Evolutionary conservation across 2,329 filamentous ascomycete species (phyloP).

Genomic region (Bisporella sp.): DNA sequence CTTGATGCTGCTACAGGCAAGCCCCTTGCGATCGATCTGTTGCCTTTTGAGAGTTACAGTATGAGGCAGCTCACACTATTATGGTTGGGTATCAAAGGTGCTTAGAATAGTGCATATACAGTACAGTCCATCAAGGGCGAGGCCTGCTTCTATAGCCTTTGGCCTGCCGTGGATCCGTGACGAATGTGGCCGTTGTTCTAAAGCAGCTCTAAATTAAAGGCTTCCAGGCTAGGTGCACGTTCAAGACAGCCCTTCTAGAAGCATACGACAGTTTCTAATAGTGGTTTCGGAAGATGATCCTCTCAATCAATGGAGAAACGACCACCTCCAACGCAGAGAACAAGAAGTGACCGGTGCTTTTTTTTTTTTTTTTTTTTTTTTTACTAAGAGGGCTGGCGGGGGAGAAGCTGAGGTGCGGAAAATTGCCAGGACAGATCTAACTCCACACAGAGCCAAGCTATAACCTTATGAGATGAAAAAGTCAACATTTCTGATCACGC

Average conservation of each 20-base stretch:
- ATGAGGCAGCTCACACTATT: not conserved
- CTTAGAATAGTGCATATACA: no score
- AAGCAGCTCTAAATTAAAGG: conserved; percentile 6
- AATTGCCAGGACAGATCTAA: not conserved
- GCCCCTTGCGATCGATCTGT: conserved; percentile 19
- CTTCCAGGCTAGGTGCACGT: conserved; percentile 3
- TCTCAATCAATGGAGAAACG: conserved; percentile 8
- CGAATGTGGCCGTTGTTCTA: conserved; percentile 7
- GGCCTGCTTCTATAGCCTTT: not conserved
- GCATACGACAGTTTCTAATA: not conserved
- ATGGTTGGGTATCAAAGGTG: not conserved
- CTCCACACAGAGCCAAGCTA: conserved; percentile 7
- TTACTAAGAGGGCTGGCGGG: not conserved
- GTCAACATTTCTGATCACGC: no score
- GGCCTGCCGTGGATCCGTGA: not conserved
- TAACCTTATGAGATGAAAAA: conserved; percentile 14
- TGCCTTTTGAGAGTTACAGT: conserved; percentile 4
- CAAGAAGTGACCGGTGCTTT: conserved; percentile 11
- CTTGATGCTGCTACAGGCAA: conserved; percentile 22
- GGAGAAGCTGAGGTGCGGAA: not conserved
- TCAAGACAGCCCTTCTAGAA: conserved; percentile 14
- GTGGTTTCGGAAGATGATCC: conserved; percentile 3
- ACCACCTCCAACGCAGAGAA: conserved; percentile 6
- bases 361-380: conserved; percentile 6
- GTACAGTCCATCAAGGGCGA: not conserved